Base-by-base conservation (phyloP, 768 basidiomycete species). In the Termitomyces sp. region DNA sequence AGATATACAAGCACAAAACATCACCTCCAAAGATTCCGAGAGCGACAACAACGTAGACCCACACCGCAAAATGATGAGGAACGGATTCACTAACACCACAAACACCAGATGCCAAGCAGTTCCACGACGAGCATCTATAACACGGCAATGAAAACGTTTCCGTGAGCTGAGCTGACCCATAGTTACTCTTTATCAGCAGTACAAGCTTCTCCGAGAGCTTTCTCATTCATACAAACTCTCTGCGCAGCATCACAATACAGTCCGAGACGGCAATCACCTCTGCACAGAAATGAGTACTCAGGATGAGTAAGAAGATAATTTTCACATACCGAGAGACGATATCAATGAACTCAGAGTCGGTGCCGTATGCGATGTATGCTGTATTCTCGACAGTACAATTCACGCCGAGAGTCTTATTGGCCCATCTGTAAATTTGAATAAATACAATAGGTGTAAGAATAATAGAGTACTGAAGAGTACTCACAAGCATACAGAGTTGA, bases 401-500 rank as follows among this genome's bases (percentile, higher is more conserved):
- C 47, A 79, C 74, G 5, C 86, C 85, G 5, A 83, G 71, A 0
- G 91, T 89, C 32, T 78, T 82, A 65, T 95, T 91, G 9, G 93
- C 87, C 81, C 83, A 93, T 80, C 91, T 92, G 36, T 51, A 50
- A 50, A 43, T 42, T 48, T 52, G 9, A 39, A 33, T 39, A 18
- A 7, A 18, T n/a, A 60, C 34, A 55, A 32, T 45, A 44, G 20
- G 37, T 20, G 57, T 14, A 7, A 24, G 14, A 27, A 33, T 5
- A 18, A n/a, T n/a, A n/a, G n/a, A n/a, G n/a, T n/a, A n/a, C n/a
- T n/a, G n/a, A n/a, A n/a, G n/a, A 24, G 76, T 85, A 77, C 87
- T 37, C 68, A 93, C 92, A 87, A 85, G 89, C 93, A 95, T 4
- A 79, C 70, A 66, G 86, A 87, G 66, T 92, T 89, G 51, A 96